Percentiles rank a stretch among this genome's conserved stretches.
phyloP scores from a whole-genome alignment of 1,139 yeast genomes.

The Taphrina flavorubra region DNA sequence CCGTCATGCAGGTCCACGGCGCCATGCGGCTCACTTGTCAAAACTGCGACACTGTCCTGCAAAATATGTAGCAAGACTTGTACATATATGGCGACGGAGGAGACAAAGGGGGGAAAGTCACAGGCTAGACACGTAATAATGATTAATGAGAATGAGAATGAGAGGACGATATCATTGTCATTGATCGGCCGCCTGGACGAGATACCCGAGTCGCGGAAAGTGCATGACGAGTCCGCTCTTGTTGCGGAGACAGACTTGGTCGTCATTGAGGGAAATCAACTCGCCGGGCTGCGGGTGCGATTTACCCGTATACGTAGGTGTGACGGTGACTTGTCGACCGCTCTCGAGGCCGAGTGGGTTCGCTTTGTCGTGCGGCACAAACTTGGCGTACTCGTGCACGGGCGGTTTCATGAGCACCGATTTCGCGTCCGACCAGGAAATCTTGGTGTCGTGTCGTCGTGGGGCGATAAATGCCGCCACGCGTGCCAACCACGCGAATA shows the following conservation, averaged over 20 bases:
- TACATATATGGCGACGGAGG: too few relatives aligned
- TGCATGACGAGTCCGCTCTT: constrained; percentile 31
- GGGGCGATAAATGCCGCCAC: constrained; percentile 14
- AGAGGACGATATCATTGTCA: too few relatives aligned
- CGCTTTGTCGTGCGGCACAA: constrained; percentile 28
- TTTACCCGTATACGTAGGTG: constrained; percentile 31
- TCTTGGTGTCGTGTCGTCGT: constrained; percentile 18
- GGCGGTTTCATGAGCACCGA: constrained; percentile 32
- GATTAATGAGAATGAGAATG: too few relatives aligned
- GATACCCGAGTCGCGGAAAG: constrained; percentile 32
- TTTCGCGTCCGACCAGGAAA: constrained; percentile 27
- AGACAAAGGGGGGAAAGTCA: too few relatives aligned
- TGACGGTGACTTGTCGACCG: constrained; percentile 23
- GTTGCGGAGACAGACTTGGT: constrained; percentile 35
- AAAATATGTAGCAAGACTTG: background rate
- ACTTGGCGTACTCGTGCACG: constrained; percentile 38
- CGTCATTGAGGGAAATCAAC: constrained; percentile 22
- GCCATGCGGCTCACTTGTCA: constrained; percentile 16
- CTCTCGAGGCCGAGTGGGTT: constrained; percentile 15
- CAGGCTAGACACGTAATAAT: too few relatives aligned
- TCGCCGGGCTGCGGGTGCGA: constrained; percentile 33
- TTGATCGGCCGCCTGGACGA: constrained; percentile 16
- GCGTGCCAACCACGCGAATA: constrained; percentile 26
- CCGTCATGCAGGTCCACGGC: constrained; percentile 6
- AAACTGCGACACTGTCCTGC: constrained; percentile 14